A percentile compares a stretch with the other conserved stretches of the same genome.
phyloP scores from a whole-genome alignment of 1,284 basidiomycete species.

The Agroathelia rolfsii region DNA sequence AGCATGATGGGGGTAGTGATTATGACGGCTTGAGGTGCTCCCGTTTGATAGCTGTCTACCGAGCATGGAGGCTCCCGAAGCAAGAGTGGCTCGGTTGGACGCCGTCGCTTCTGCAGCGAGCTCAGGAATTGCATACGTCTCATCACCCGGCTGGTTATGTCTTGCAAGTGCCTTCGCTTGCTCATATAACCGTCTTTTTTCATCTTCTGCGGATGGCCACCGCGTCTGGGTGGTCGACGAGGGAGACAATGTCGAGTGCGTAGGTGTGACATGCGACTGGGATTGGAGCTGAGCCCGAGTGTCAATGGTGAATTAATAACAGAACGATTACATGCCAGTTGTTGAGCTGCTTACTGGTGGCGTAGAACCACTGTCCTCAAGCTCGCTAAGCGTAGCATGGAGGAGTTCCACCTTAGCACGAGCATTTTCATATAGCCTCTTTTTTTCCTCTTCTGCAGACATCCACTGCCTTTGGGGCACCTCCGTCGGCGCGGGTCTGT shows the following conservation, averaged over 20 bases:
- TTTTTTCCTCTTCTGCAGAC: conserved; percentile 60
- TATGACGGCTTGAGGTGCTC: too few species aligned
- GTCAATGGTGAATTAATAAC: too few species aligned
- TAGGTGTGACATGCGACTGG: conserved; percentile 8
- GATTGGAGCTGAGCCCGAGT: conserved; percentile 7
- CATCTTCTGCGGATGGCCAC: conserved; percentile 67
- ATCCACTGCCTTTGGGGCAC: conserved; percentile 33
- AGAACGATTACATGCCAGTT: too few species aligned
- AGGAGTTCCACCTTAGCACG: conserved; percentile 53
- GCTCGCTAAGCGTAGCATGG: too few species aligned
- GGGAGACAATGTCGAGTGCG: too few species aligned
- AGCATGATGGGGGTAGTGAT: conserved; percentile 3
- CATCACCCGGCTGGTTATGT: conserved; percentile 32
- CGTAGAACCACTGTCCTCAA: too few species aligned
- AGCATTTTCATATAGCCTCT: conserved; percentile 54
- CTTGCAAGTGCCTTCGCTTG: conserved; percentile 52
- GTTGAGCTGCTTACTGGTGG: too few species aligned
- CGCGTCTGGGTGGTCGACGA: conserved; percentile 17
- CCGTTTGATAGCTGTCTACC: too few species aligned
- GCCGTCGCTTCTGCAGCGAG: too few species aligned
- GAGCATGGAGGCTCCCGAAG: too few species aligned
- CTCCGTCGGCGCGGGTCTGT: too few species aligned
- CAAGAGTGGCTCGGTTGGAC: too few species aligned
- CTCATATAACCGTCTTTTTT: conserved; percentile 60
- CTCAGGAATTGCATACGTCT: conserved; percentile 15